phyloP scores from a whole-genome alignment of 495 filamentous ascomycete species.

The Hypoxylon trugodes region DNA sequence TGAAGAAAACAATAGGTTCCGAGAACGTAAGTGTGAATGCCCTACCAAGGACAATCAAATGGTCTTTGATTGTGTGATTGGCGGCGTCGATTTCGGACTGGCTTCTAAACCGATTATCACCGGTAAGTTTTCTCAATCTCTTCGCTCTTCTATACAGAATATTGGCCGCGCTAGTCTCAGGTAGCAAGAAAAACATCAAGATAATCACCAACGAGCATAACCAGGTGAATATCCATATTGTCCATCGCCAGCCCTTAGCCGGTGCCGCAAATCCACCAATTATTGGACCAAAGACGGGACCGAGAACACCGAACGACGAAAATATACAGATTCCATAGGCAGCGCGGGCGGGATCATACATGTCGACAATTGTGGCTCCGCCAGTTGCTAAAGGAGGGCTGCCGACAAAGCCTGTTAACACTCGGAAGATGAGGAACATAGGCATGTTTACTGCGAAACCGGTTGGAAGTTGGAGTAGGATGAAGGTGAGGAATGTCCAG shows the following conservation, averaged over 20 bases:
- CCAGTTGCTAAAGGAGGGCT: conserved; percentile 37
- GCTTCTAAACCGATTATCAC: conserved; percentile 43
- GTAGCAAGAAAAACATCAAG: conserved; percentile 43
- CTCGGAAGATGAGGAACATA: conserved; percentile 42
- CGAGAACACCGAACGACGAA: conserved; percentile 42
- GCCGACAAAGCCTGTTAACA: conserved; percentile 38
- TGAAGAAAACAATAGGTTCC: conserved; percentile 46
- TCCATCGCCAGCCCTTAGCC: conserved; percentile 45
- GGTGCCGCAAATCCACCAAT: conserved; percentile 51
- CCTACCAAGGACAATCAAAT: conserved; percentile 37
- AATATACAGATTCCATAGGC: conserved; percentile 35
- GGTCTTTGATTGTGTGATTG: conserved; percentile 37
- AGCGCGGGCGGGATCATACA: conserved; percentile 18
- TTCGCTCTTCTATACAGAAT: conserved; percentile 48
- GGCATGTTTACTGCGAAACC: conserved; percentile 38
- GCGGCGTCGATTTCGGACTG: conserved; percentile 45
- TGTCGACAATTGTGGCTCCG: conserved; percentile 36
- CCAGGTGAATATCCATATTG: conserved; percentile 41
- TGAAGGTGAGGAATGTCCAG: conserved; percentile 43
- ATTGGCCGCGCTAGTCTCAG: conserved; percentile 47
- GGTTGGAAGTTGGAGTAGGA: conserved; percentile 37
- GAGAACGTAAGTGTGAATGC: conserved; percentile 48
- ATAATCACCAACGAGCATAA: conserved; percentile 31
- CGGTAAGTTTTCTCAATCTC: conserved; percentile 39
- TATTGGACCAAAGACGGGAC: conserved; percentile 56